Conservation (phyloP, 768 basidiomycete genomes). For the Hydnomerulius pinastri region DNA sequence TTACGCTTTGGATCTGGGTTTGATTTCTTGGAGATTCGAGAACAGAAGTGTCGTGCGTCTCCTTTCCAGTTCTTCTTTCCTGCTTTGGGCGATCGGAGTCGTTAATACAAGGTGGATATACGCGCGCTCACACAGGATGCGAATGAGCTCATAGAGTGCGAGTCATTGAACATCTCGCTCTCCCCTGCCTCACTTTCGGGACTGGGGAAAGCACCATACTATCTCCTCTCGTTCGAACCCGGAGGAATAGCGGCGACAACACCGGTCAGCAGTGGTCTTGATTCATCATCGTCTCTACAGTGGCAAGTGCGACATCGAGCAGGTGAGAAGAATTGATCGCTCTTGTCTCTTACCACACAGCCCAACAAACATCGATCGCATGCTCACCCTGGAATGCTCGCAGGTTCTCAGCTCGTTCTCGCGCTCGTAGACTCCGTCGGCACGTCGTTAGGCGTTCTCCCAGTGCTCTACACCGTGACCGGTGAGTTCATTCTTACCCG, state of each 20-base stretch:
- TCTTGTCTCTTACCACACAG: neutral
- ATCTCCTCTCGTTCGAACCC: constrained; percentile 43
- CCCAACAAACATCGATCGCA: neutral
- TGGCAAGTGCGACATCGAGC: constrained; percentile 42
- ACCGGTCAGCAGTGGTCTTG: constrained; percentile 37
- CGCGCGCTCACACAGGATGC: neutral
- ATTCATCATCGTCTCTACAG: constrained; percentile 30
- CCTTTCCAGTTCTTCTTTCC: neutral
- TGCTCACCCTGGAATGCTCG: neutral
- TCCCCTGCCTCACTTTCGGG: neutral
- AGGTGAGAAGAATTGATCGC: no score
- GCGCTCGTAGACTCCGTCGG: constrained; percentile 46
- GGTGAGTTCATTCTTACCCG: constrained; percentile 26
- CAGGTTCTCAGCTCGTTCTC: constrained; percentile 47
- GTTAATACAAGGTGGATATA: neutral
- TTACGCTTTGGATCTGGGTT: constrained; percentile 1
- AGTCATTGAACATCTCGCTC: constrained; percentile 10
- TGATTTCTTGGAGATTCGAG: constrained; percentile 3
- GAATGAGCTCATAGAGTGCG: constrained; percentile 16
- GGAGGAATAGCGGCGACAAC: constrained; percentile 37
- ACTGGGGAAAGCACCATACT: constrained; percentile 38
- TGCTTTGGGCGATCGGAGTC: neutral
- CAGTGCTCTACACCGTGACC: constrained; percentile 36
- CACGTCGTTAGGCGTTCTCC: constrained; percentile 42
- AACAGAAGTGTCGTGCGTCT: constrained; percentile 6